phyloP scores from a whole-genome alignment of 257 asterid genomes.

The Salvia hispanica region DNA sequence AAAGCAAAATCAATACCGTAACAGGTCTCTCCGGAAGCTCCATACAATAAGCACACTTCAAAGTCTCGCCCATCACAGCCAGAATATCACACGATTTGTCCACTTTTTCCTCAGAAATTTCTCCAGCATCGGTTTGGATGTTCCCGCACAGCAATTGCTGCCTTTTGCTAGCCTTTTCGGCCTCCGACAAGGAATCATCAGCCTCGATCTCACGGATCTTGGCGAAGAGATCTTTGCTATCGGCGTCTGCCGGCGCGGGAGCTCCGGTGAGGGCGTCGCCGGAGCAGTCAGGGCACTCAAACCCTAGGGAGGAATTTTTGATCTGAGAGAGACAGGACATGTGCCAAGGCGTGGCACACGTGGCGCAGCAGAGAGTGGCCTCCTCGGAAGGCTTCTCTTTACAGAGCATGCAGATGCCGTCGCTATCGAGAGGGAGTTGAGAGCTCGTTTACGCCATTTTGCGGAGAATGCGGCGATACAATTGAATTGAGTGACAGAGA shows the following conservation, averaged over 20 bases:
- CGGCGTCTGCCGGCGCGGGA: conserved; percentile 44
- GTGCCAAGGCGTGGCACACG: conserved; percentile 87
- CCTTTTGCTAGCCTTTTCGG: conserved; percentile 64
- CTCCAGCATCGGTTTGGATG: conserved; percentile 34
- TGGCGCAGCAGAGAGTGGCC: conserved; percentile 51
- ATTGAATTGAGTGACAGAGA: too few species aligned
- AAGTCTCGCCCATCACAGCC: conserved; percentile 58
- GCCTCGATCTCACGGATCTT: conserved; percentile 68
- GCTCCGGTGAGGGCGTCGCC: conserved; percentile 58
- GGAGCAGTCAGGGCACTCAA: conserved; percentile 76
- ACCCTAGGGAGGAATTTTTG: conserved; percentile 30
- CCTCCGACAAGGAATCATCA: conserved; percentile 58
- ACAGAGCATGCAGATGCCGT: conserved; percentile 77
- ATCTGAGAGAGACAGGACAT: conserved; percentile 52
- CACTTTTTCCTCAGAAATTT: conserved; percentile 15
- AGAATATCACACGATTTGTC: conserved; percentile 47
- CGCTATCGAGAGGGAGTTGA: conserved; percentile 64
- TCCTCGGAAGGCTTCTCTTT: conserved; percentile 50
- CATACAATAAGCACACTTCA: conserved; percentile 74
- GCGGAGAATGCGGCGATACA: conserved; percentile 1
- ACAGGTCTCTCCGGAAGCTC: conserved; percentile 88
- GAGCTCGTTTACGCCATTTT: conserved; percentile 46
- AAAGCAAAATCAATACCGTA: conserved; percentile 49
- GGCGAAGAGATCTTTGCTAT: conserved; percentile 46
- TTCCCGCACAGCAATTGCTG: conserved; percentile 63